Evolutionary conservation across 2,329 filamentous ascomycete genomes (phyloP).

Genomic region (Dactylella cylindrospora): DNA sequence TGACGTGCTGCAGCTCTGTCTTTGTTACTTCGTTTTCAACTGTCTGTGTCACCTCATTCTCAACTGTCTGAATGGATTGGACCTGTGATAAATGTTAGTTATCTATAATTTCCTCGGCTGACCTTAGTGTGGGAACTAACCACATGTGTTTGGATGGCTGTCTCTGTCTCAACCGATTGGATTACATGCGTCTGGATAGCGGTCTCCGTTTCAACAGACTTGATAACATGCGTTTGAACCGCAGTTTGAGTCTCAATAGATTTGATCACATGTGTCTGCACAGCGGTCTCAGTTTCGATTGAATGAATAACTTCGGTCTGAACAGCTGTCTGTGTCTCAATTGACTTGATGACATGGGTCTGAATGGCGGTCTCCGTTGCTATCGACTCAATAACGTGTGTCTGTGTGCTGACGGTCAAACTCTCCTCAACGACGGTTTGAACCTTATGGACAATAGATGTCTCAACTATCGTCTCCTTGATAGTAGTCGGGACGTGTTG

Average conservation of each 20-base stretch:
- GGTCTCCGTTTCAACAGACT: no score
- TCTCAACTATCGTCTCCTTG: conserved; percentile 25
- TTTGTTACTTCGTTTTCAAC: conserved; percentile 19
- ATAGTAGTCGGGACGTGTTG: conserved; percentile 16
- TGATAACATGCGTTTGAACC: no score
- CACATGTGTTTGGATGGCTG: no score
- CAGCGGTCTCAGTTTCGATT: background rate
- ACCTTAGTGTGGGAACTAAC: no score
- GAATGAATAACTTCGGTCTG: background rate
- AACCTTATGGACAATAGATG: conserved; percentile 1
- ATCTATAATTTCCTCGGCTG: no score
- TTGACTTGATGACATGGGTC: background rate
- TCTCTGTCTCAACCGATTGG: no score
- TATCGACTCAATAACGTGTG: conserved; percentile 8
- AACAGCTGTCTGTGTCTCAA: background rate
- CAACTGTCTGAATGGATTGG: background rate
- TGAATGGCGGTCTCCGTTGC: background rate
- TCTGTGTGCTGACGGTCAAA: conserved; percentile 7
- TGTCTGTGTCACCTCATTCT: conserved; percentile 16
- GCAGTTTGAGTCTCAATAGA: background rate
- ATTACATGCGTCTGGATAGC: no score
- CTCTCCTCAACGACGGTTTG: background rate
- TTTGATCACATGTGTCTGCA: background rate
- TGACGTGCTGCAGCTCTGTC: conserved; percentile 20
- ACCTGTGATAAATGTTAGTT: background rate